Conservation (phyloP, 768 basidiomycete genomes). For the Ramaria sp. region DNA sequence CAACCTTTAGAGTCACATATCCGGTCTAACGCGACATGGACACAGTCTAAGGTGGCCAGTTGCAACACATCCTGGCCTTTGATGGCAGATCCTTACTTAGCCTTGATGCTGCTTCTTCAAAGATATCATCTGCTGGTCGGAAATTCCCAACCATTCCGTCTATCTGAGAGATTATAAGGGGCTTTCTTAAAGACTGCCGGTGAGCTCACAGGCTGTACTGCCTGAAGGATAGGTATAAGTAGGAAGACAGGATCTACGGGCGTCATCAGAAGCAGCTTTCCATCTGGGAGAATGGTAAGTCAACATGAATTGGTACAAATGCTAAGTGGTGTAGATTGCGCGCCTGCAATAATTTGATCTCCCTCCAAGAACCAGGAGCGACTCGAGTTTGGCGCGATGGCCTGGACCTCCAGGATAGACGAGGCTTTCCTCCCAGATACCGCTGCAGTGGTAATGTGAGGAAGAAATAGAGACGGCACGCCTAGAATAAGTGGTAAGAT, state of each 20-base stretch:
- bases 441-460: constrained; percentile 21
- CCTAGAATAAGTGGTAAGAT: constrained; percentile 29
- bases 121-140: constrained; percentile 70
- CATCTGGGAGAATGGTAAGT: constrained; percentile 39
- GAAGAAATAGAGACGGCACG: constrained; percentile 54
- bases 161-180: constrained; percentile 22
- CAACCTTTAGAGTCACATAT: constrained; percentile 76
- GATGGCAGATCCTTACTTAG: constrained; percentile 20
- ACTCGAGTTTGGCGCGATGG: constrained; percentile 55
- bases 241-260: constrained; percentile 78
- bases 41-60: constrained; percentile 47
- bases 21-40: constrained; percentile 39
- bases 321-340: neutral
- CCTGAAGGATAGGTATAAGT: constrained; percentile 56
- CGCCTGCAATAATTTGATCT: constrained; percentile 51
- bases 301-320: neutral
- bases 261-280: constrained; percentile 72
- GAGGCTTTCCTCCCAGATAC: constrained; percentile 13
- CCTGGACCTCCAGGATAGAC: constrained; percentile 63
- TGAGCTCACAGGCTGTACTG: constrained; percentile 36
- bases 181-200: neutral
- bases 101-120: constrained; percentile 51
- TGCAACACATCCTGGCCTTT: constrained; percentile 39
- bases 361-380: constrained; percentile 80
- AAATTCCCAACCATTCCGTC: constrained; percentile 40